These are phyloP conservation scores for Sporothrix phasma DNA, from an alignment of 2,329 filamentous ascomycete genomes.

Conservation along the genomic window DNA sequence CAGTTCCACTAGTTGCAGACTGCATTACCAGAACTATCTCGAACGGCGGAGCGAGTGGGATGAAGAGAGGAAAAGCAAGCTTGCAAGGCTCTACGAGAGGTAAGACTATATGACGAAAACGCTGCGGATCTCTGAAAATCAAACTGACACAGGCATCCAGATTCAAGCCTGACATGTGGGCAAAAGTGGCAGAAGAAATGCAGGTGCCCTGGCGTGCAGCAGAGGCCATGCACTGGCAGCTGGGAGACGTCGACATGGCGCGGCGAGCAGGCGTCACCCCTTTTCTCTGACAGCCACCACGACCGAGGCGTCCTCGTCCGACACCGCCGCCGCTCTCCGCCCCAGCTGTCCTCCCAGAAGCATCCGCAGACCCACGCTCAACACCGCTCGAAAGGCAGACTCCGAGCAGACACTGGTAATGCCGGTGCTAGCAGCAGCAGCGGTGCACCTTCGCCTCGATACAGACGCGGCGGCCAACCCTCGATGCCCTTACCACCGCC, in stretches of 20 bases:
- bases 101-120: slow-evolving; percentile 28
- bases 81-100: slow-evolving; percentile 91
- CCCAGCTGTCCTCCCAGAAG: slow-evolving; percentile 20
- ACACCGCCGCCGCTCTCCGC: slow-evolving; percentile 29
- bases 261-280: slow-evolving; percentile 80
- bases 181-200: slow-evolving; percentile 91
- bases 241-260: slow-evolving; percentile 91
- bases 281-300: slow-evolving; percentile 57
- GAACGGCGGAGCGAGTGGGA: slow-evolving; percentile 92
- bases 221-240: slow-evolving; percentile 96
- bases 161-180: slow-evolving; percentile 98
- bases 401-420: slow-evolving; percentile 33
- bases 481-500: slow-evolving; percentile 14
- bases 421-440: slow-evolving; percentile 17
- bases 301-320: slow-evolving; percentile 27
- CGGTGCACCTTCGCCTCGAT: slow-evolving; percentile 34
- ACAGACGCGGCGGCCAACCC: slow-evolving; percentile 27
- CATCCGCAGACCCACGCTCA: slow-evolving; percentile 24
- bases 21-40: slow-evolving; percentile 96
- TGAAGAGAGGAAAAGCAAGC: slow-evolving; percentile 94
- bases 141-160: slow-evolving; percentile 36
- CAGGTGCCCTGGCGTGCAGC: slow-evolving; percentile 88
- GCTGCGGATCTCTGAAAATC: too few species aligned
- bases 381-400: slow-evolving; percentile 29
- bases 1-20: slow-evolving; percentile 84